Conservation (phyloP, 129 eudicot genomes). For the Daucus carota region DH1_v3.0 NC_030387.2:31489501-31490000, state of each 20-base stretch:
- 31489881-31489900: slow-evolving; percentile 48
- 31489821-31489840: slow-evolving; percentile 42
- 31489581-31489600: too few relatives aligned
- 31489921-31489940: slow-evolving; percentile 90
- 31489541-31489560: too few relatives aligned
- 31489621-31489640: too few relatives aligned
- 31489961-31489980: slow-evolving; percentile 84
- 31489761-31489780: neutral
- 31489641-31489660: too few relatives aligned
- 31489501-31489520: too few relatives aligned
- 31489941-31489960: slow-evolving; percentile 95
- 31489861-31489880: slow-evolving; percentile 38
- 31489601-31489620: too few relatives aligned
- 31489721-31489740: too few relatives aligned
- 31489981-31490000: slow-evolving; percentile 88
- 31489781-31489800: slow-evolving; percentile 3
- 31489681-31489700: too few relatives aligned
- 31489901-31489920: slow-evolving; percentile 80
- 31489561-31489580: too few relatives aligned
- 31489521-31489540: too few relatives aligned
- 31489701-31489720: too few relatives aligned
- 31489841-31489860: slow-evolving; percentile 49
- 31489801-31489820: slow-evolving; percentile 43
- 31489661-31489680: too few relatives aligned
- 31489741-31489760: neutral